Conservation (phyloP, 2,329 filamentous ascomycete genomes). For the Myotisia sp. region DNA sequence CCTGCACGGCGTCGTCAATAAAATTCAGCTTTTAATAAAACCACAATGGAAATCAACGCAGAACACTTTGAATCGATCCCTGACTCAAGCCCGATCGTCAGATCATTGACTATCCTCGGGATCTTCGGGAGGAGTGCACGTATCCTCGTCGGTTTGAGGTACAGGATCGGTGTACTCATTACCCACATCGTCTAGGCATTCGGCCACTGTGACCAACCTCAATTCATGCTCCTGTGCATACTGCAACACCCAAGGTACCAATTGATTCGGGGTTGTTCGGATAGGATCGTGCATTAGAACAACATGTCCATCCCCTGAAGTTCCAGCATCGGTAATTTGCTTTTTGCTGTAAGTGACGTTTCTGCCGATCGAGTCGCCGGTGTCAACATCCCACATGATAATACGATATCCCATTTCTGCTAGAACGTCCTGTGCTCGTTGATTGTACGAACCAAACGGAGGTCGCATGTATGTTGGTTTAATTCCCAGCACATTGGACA, state of each 20-base stretch:
- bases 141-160: not conserved
- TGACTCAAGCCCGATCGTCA: too few relatives aligned
- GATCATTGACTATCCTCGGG: not conserved
- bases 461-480: constrained; percentile 37
- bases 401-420: constrained; percentile 33
- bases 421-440: constrained; percentile 23
- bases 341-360: constrained; percentile 1
- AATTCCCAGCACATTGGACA: constrained; percentile 29
- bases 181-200: constrained; percentile 7
- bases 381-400: constrained; percentile 30
- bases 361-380: constrained; percentile 23
- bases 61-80: too few relatives aligned
- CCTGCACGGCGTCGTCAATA: too few relatives aligned
- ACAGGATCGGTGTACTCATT: constrained; percentile 1
- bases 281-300: constrained; percentile 8
- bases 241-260: constrained; percentile 5
- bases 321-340: constrained; percentile 3
- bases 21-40: too few relatives aligned
- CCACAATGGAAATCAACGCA: too few relatives aligned
- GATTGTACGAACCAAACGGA: constrained; percentile 29
- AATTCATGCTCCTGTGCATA: constrained; percentile 2
- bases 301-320: constrained; percentile 2
- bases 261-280: constrained; percentile 3
- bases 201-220: constrained; percentile 7
- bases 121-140: not conserved